These are phyloP conservation scores for Apocynum venetum DNA, from an alignment of 257 asterid species.

Conservation along the genomic window DNA sequence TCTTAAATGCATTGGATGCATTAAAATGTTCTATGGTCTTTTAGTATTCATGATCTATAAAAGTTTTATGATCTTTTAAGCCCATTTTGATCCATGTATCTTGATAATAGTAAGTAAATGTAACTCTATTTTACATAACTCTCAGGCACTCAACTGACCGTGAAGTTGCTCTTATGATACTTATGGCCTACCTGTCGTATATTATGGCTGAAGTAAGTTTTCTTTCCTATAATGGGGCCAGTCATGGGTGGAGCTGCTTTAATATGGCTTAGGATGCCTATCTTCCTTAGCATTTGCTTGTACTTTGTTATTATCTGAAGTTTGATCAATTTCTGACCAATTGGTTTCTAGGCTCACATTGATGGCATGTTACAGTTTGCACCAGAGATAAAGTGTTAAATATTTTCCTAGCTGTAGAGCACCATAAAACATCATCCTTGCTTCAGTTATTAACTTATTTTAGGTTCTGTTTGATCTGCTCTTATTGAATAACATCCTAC, in stretches of 20 bases:
- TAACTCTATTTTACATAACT: constrained; percentile 14
- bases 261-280: background rate
- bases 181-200: constrained; percentile 84
- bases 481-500: background rate
- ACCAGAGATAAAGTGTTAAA: background rate
- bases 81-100: background rate
- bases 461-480: background rate
- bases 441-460: too few species aligned
- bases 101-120: background rate
- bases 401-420: background rate
- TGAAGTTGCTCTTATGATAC: constrained; percentile 73
- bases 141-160: constrained; percentile 75
- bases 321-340: background rate
- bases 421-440: too few species aligned
- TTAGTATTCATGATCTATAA: background rate
- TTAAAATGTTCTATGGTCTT: too few species aligned
- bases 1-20: background rate
- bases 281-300: background rate
- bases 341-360: background rate
- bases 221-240: background rate
- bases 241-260: background rate
- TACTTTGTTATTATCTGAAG: background rate
- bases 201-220: constrained; percentile 55
- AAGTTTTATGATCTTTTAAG: background rate
- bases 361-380: background rate